Evolutionary conservation across 257 asterid genomes (phyloP).

Genomic region (Capsicum rhomboideum): DNA sequence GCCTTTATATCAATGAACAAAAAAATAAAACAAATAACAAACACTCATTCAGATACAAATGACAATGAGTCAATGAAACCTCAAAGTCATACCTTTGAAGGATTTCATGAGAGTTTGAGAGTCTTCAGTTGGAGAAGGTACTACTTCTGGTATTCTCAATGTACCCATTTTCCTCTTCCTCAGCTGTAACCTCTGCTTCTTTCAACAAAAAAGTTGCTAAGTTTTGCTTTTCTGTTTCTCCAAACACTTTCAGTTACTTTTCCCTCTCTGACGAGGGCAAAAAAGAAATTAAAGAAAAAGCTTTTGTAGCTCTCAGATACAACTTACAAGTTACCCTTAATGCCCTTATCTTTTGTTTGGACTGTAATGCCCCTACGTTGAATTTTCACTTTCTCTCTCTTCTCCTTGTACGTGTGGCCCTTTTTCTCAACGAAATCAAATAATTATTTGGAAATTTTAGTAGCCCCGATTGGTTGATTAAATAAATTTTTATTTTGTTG

Average conservation of each 20-base stretch:
- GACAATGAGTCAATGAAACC: too few species aligned
- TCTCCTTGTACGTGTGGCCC: background rate
- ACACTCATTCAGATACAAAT: background rate
- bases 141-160: slow-evolving; percentile 34
- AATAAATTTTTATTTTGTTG: too few species aligned
- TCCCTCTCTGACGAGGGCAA: too few species aligned
- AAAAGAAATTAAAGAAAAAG: too few species aligned
- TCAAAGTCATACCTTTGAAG: slow-evolving; percentile 55
- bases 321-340: too few species aligned
- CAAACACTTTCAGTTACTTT: background rate
- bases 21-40: background rate
- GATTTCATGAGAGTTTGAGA: slow-evolving; percentile 45
- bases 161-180: slow-evolving; percentile 37
- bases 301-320: too few species aligned
- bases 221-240: background rate
- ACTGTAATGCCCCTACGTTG: background rate
- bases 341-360: too few species aligned
- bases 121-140: slow-evolving; percentile 64
- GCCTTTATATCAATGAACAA: background rate
- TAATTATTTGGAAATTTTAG: too few species aligned
- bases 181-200: background rate
- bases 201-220: background rate
- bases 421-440: too few species aligned
- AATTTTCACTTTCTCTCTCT: background rate
- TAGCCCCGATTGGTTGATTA: too few species aligned